Evolutionary conservation across 495 filamentous ascomycete species (phyloP).

Genomic region (Lophiotrema nucula): DNA sequence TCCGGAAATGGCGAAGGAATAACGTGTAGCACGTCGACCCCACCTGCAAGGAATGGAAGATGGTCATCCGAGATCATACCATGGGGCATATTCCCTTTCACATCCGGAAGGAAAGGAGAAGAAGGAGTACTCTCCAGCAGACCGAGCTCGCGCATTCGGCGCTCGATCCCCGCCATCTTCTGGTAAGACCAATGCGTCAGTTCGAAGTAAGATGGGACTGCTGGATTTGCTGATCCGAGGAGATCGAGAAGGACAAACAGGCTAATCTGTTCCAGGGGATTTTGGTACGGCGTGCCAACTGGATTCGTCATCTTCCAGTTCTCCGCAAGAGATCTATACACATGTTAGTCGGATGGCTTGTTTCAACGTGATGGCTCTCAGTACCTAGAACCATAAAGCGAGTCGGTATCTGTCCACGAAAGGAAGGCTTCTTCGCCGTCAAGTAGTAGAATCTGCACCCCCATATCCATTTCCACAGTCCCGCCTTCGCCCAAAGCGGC

Average conservation of each 20-base stretch:
- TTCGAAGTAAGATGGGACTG: constrained; percentile 74
- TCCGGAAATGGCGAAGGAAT: constrained; percentile 79
- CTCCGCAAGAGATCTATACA: constrained; percentile 62
- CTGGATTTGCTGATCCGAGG: constrained; percentile 68
- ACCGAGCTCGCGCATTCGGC: constrained; percentile 60
- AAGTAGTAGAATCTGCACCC: constrained; percentile 84
- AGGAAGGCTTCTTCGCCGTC: constrained; percentile 95
- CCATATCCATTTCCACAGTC: constrained; percentile 58
- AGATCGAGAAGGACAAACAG: constrained; percentile 93
- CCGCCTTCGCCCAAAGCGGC: constrained; percentile 52
- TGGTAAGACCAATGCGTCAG: constrained; percentile 94
- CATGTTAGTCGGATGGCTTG: not conserved
- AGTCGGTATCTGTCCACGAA: constrained; percentile 74
- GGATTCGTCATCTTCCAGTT: constrained; percentile 70
- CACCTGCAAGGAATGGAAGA: constrained; percentile 77
- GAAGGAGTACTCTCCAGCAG: constrained; percentile 51
- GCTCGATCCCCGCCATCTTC: constrained; percentile 65
- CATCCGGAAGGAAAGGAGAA: constrained; percentile 38
- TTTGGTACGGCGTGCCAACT: constrained; percentile 70
- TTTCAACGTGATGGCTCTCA: not conserved
- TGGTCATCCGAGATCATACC: constrained; percentile 75
- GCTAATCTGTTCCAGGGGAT: constrained; percentile 70
- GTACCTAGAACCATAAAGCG: constrained; percentile 79
- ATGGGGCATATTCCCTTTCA: not conserved
- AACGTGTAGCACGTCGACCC: constrained; percentile 84